Evolutionary conservation across 1,139 yeast species (phyloP).

Genomic region (Arxiozyma slooffiae): DNA sequence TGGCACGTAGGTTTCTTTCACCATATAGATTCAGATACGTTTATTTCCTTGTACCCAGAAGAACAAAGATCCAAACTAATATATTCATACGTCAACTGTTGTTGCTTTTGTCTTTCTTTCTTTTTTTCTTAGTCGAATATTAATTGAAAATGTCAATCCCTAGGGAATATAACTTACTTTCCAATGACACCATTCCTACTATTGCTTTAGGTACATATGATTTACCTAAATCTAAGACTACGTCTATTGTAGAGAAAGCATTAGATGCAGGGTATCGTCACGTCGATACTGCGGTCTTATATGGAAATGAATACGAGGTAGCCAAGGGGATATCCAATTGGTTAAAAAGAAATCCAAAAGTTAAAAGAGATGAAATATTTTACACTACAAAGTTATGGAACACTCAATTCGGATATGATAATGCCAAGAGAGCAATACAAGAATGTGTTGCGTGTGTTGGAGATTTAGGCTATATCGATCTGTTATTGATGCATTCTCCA

Average conservation of each 20-base stretch:
- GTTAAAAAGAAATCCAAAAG: slow-evolving; percentile 40
- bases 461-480: slow-evolving; percentile 35
- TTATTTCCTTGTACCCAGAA: too few relatives aligned
- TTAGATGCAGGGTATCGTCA: slow-evolving; percentile 62
- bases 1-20: too few relatives aligned
- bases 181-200: slow-evolving; percentile 43
- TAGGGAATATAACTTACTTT: slow-evolving; percentile 29
- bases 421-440: slow-evolving; percentile 45
- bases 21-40: too few relatives aligned
- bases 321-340: slow-evolving; percentile 43
- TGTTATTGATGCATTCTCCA: slow-evolving; percentile 54
- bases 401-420: slow-evolving; percentile 48
- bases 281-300: slow-evolving; percentile 51
- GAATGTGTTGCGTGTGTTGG: slow-evolving; percentile 44
- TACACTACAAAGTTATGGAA: slow-evolving; percentile 65
- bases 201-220: slow-evolving; percentile 53
- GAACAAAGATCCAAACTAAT: not conserved
- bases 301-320: slow-evolving; percentile 49
- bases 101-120: too few relatives aligned
- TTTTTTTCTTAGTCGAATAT: too few relatives aligned
- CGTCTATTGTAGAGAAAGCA: slow-evolving; percentile 40
- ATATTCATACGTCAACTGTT: too few relatives aligned
- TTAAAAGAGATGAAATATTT: slow-evolving; percentile 49
- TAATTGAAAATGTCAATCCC: slow-evolving; percentile 11
- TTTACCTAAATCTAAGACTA: slow-evolving; percentile 36